These are phyloP conservation scores for Sanghuangporus weigelae DNA, from an alignment of 1,284 basidiomycete genomes.

Conservation along the genomic window DNA sequence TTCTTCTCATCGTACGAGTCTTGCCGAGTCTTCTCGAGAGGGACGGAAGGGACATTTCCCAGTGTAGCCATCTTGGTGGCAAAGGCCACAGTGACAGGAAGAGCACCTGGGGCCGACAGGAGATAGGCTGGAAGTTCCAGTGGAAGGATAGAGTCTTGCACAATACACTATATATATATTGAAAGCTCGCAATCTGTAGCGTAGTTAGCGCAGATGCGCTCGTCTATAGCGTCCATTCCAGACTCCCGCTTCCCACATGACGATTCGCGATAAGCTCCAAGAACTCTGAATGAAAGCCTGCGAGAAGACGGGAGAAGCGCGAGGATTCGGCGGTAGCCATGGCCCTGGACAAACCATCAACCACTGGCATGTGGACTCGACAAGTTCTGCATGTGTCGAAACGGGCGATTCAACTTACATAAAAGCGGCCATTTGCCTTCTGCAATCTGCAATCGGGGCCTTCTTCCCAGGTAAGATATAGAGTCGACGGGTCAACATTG, in stretches of 20 bases:
- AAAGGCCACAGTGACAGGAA: background rate
- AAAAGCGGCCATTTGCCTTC: too few relatives aligned
- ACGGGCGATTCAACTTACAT: background rate
- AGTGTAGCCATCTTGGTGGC: background rate
- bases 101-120: background rate
- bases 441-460: too few relatives aligned
- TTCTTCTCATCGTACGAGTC: slow-evolving; percentile 14
- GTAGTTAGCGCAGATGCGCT: background rate
- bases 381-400: background rate
- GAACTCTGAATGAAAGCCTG: background rate
- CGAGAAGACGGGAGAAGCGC: background rate
- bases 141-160: background rate
- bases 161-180: background rate
- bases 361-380: background rate
- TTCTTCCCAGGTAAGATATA: background rate
- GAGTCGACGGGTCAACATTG: background rate
- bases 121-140: background rate
- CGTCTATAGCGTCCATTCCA: background rate
- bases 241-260: background rate
- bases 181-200: background rate
- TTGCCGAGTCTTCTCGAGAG: background rate
- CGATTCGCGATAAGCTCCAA: background rate
- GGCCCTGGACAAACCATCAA: background rate
- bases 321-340: background rate
- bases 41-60: background rate